Base-by-base conservation (phyloP, 768 basidiomycete genomes). In the Naematelia aurantialba region DNA sequence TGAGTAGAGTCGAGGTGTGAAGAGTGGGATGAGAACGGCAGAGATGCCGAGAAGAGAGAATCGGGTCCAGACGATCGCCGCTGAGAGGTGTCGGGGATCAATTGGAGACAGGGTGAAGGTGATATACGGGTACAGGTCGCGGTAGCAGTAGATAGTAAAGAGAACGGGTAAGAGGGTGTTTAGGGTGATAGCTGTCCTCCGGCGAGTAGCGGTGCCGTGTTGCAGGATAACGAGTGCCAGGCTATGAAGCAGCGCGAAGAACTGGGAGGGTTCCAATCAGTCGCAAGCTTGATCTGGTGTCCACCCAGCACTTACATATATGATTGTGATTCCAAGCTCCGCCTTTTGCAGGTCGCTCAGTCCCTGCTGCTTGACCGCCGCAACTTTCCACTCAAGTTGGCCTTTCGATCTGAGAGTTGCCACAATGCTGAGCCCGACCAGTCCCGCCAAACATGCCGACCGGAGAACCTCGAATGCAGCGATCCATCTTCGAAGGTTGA, bases 61-160 rank as follows among this genome's bases (percentile, higher is more conserved):
- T 68, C 85, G 82, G 2, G 76, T 72, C 85, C 86, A 87, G 19
- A 85, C 70, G 29, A 83, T 58, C 0, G 69, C 67, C 34, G 34
- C 34, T 8, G 34, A 17, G 34, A 39, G 34, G 1, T 70, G 64
- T 4, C 63, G 44, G 25, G 67, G 44, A 63, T 88, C 87, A n/a
- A 76, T 60, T 4, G 85, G 84, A 14, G 55, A 29, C 19, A 80
- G 74, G 19, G 78, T 79, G 72, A 79, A 85, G 0, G 85, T 87
- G 17, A 80, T 75, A 8, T 86, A 66, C 13, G 86, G 87, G 70
- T 80, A 85, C 4, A 87, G 50, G 54, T 80, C 77, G n/a, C 85
- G 81, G 65, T 84, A 85, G 30, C 76, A 74, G 64, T 81, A 87
- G 5, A 85, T 79, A 10, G 63, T 64, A 68, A 83, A 82, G 3